Conservation (phyloP, 208 protist species). For the Sergeia podlipaevii region DNA sequence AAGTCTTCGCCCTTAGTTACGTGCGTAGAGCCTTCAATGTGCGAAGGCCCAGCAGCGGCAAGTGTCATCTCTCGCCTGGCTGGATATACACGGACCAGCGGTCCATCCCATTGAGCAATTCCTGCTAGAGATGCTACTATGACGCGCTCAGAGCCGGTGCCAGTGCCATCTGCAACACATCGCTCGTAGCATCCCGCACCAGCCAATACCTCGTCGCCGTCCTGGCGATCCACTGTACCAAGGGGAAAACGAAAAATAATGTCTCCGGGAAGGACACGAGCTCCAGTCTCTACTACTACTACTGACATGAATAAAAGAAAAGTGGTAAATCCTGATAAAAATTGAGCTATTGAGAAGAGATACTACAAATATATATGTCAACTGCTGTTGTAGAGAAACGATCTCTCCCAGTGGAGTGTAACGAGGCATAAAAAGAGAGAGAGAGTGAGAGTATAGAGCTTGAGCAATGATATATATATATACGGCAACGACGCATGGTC, state of each 20-base stretch:
- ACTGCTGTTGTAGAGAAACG: too few species aligned
- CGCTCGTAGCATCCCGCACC: slow-evolving; percentile 58
- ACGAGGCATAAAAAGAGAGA: slow-evolving; percentile 1
- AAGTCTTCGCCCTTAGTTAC: background rate
- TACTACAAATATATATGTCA: too few species aligned
- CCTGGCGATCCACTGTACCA: background rate
- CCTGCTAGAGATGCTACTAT: slow-evolving; percentile 49
- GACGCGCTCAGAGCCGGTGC: slow-evolving; percentile 5
- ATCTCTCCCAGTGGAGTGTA: too few species aligned
- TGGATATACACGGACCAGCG: slow-evolving; percentile 34
- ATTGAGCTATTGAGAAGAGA: too few species aligned
- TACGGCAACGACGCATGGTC: too few species aligned
- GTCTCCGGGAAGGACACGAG: slow-evolving; percentile 44
- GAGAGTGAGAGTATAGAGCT: too few species aligned
- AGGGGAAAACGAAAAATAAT: slow-evolving; percentile 27
- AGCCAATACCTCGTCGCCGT: slow-evolving; percentile 19
- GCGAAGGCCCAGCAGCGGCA: slow-evolving; percentile 3
- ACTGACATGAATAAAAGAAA: slow-evolving; percentile 10
- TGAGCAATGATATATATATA: too few species aligned
- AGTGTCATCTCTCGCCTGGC: background rate
- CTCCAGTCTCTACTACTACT: slow-evolving; percentile 21
- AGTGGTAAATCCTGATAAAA: too few species aligned
- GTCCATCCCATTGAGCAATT: slow-evolving; percentile 73
- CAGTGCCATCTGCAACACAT: slow-evolving; percentile 8
- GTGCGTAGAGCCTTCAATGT: background rate